These are phyloP conservation scores for Naematelia encephala DNA, from an alignment of 768 basidiomycete species.

Conservation along the genomic window DNA sequence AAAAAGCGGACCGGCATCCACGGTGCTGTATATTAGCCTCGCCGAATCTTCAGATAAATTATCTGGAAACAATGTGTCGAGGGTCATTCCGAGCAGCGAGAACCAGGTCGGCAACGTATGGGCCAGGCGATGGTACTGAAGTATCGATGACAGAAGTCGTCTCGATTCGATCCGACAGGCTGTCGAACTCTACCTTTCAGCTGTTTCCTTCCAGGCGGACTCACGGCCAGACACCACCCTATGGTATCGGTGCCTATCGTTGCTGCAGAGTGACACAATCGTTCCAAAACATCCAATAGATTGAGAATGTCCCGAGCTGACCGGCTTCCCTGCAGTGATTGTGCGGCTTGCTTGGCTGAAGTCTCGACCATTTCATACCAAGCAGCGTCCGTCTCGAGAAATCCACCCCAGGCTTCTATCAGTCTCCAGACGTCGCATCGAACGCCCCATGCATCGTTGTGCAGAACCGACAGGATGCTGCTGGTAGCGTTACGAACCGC, in stretches of 20 bases:
- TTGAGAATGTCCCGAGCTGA: not conserved
- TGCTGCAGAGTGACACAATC: slow-evolving; percentile 23
- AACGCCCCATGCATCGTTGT: not conserved
- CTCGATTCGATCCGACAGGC: not conserved
- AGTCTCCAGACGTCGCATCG: not conserved
- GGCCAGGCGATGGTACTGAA: not conserved
- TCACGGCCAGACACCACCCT: slow-evolving; percentile 27
- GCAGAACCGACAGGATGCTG: not conserved
- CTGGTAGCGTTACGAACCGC: not conserved
- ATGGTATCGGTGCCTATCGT: slow-evolving; percentile 12
- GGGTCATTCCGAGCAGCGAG: not conserved
- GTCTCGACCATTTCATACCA: slow-evolving; percentile 2
- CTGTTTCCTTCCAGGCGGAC: slow-evolving; percentile 2
- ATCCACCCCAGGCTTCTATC: not conserved
- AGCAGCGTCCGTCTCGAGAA: not conserved
- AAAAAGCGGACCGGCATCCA: not conserved
- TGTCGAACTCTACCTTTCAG: not conserved
- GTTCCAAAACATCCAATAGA: slow-evolving; percentile 12
- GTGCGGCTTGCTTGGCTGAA: not conserved
- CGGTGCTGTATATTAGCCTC: not conserved
- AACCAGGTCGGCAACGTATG: not conserved
- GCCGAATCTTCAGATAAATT: not conserved
- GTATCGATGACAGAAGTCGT: not conserved
- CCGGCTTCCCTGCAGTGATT: not conserved
- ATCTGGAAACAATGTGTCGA: not conserved